Evolutionary conservation across 495 filamentous ascomycete genomes (phyloP).

Genomic region (Trichocladium uniseriatum): DNA sequence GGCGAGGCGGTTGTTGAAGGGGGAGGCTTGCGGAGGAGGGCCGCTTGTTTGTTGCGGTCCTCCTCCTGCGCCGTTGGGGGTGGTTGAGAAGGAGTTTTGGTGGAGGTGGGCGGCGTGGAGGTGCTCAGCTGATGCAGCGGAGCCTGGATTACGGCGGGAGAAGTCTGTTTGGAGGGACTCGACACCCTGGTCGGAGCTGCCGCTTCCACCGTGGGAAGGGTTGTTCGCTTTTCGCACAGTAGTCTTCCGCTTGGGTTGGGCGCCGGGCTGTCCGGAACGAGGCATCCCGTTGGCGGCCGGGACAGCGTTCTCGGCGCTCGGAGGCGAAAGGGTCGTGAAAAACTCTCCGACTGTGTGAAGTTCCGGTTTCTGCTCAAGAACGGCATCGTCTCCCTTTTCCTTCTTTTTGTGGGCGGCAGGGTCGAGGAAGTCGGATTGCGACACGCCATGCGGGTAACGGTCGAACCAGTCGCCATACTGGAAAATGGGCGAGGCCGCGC

Average conservation of each 20-base stretch:
- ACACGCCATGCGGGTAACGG: constrained; percentile 87
- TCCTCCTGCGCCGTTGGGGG: neutral
- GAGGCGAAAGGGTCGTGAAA: constrained; percentile 72
- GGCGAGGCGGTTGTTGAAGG: constrained; percentile 33
- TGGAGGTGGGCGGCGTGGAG: constrained; percentile 29
- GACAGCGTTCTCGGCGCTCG: constrained; percentile 26
- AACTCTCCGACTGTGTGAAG: constrained; percentile 93
- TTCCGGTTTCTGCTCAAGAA: constrained; percentile 76
- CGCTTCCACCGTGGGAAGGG: constrained; percentile 26
- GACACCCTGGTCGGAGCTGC: constrained; percentile 24
- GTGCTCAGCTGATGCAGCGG: constrained; percentile 18
- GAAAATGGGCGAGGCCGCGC: constrained; percentile 58
- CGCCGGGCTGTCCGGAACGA: constrained; percentile 21
- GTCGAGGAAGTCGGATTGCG: constrained; percentile 72
- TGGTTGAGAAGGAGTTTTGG: constrained; percentile 33
- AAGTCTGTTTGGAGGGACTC: constrained; percentile 38
- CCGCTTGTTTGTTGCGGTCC: neutral
- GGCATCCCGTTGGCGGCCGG: constrained; percentile 19
- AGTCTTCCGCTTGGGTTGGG: constrained; percentile 36
- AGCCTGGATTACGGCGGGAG: neutral
- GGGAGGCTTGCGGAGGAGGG: constrained; percentile 17
- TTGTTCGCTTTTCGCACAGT: constrained; percentile 35
- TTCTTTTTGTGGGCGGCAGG: constrained; percentile 57
- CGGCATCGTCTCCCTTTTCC: constrained; percentile 68
- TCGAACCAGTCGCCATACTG: constrained; percentile 99